Conservation (phyloP, 1,139 yeast genomes). For the Taiozyma sp. region DNA sequence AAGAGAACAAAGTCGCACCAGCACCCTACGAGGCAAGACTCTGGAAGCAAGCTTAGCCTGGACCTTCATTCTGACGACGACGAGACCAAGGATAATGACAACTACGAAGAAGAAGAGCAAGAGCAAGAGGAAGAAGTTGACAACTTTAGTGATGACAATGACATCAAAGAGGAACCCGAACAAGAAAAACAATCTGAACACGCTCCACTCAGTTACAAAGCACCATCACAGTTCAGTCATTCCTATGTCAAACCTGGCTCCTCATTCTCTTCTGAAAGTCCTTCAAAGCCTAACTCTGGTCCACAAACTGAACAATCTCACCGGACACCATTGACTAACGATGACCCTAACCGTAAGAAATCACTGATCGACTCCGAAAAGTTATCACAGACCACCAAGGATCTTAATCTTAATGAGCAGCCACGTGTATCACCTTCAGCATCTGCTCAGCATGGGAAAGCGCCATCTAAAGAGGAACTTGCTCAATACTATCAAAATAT, state of each 20-base stretch:
- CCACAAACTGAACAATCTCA: background rate
- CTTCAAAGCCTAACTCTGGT: background rate
- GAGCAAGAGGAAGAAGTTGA: constrained; percentile 33
- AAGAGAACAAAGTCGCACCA: constrained; percentile 20
- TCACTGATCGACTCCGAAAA: constrained; percentile 10
- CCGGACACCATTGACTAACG: background rate
- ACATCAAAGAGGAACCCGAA: background rate
- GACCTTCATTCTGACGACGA: constrained; percentile 18
- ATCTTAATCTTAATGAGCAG: constrained; percentile 2
- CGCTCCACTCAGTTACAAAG: constrained; percentile 15
- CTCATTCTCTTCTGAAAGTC: constrained; percentile 7
- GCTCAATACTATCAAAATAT: constrained; percentile 33
- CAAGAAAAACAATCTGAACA: background rate
- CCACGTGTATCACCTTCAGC: background rate
- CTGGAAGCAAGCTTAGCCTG: constrained; percentile 12
- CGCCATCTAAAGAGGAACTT: constrained; percentile 12
- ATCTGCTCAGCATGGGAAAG: background rate
- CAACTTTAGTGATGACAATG: constrained; percentile 30
- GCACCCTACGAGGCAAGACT: constrained; percentile 5
- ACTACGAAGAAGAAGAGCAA: constrained; percentile 12
- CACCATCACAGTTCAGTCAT: constrained; percentile 24
- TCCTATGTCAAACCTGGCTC: constrained; percentile 7
- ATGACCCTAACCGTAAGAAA: constrained; percentile 1
- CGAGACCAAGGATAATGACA: constrained; percentile 25
- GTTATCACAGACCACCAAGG: constrained; percentile 9